Evolutionary conservation across 352 stramenopile species (phyloP), one percentile per base, ranked within the genome.

Genomic region (Globisporangium orthogonon): DNA sequence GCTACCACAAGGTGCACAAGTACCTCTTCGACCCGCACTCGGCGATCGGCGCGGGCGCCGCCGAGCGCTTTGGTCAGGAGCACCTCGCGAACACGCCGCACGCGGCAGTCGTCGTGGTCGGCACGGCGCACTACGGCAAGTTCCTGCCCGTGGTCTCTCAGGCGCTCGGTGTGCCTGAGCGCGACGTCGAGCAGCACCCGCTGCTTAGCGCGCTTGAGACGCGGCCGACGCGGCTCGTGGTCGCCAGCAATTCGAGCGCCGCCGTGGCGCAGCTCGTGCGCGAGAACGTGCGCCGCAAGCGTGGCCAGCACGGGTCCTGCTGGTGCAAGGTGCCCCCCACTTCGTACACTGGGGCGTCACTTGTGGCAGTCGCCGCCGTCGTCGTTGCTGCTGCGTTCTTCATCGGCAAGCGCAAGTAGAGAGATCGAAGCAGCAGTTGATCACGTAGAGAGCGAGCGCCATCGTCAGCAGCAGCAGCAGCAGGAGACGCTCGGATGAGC

Each of bases 11-110:
- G 44, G 69, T 94, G 43, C 70, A 98, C 61, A 65, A 87, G 30
- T 99, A 99, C 83, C 76, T 99, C 48, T 91, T 99, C 37, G 98
- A 98, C 70, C 96, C 97, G 52, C 97, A 99, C 75, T 94, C 83
- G 51, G 96, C 97, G 41, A 97, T 99, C 54, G 97, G 96, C 49
- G 91, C 97, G 0, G 87, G 75, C 46, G 96, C 95, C 14, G 91
- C 95, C 35, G 83, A 97, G 72, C 83, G 56, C 47, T 89, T 84
- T 57, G 73, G 89, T 17, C 67, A 85, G 53, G 70, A 78, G 1
- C 61, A 74, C 5, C 63, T 96, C 46, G 79, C 85, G 17, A 63
- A 78, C 41, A 75, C 74, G 37, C 69, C 83, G 4, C 61, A 81
- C 54, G 69, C 68, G 15, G 83, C 78, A 0, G 95, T 97, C 3